Evolutionary conservation across 2,329 filamentous ascomycete species (phyloP).

Genomic region (Xylaria sp.): DNA sequence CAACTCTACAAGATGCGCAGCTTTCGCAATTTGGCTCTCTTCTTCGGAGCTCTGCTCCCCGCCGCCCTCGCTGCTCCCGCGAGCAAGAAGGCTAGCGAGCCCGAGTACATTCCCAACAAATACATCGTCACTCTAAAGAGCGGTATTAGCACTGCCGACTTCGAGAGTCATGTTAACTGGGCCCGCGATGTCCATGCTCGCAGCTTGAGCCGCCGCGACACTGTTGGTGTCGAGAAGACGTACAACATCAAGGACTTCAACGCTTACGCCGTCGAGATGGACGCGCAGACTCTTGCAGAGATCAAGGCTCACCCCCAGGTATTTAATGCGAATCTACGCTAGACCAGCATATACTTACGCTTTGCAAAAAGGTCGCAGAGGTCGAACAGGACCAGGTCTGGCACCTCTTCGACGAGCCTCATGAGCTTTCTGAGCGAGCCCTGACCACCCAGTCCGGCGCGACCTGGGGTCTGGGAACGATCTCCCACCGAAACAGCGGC

Average conservation of each 20-base stretch:
- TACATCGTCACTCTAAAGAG: conserved; percentile 48
- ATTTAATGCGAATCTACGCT: neutral
- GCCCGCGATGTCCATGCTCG: conserved; percentile 50
- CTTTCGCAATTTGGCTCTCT: conserved; percentile 45
- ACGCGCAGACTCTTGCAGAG: conserved; percentile 46
- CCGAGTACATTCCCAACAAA: conserved; percentile 47
- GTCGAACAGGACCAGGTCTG: conserved; percentile 48
- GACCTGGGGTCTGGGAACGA: conserved; percentile 58
- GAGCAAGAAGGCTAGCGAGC: conserved; percentile 32
- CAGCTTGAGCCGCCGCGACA: conserved; percentile 50
- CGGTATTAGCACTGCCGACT: conserved; percentile 45
- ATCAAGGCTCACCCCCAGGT: conserved; percentile 48
- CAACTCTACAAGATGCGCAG: conserved; percentile 41
- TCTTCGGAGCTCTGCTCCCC: conserved; percentile 48
- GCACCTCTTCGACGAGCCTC: conserved; percentile 40
- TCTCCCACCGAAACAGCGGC: conserved; percentile 53
- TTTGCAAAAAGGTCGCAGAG: conserved; percentile 41
- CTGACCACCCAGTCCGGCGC: conserved; percentile 50
- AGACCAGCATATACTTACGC: neutral
- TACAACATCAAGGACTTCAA: conserved; percentile 56
- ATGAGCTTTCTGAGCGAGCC: conserved; percentile 39
- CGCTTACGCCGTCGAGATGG: conserved; percentile 56
- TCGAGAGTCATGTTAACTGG: conserved; percentile 51
- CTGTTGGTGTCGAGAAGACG: conserved; percentile 53
- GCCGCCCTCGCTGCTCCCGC: conserved; percentile 44